phyloP scores from a whole-genome alignment of 1,284 basidiomycete genomes.

The Porphyrellus sp. region DNA sequence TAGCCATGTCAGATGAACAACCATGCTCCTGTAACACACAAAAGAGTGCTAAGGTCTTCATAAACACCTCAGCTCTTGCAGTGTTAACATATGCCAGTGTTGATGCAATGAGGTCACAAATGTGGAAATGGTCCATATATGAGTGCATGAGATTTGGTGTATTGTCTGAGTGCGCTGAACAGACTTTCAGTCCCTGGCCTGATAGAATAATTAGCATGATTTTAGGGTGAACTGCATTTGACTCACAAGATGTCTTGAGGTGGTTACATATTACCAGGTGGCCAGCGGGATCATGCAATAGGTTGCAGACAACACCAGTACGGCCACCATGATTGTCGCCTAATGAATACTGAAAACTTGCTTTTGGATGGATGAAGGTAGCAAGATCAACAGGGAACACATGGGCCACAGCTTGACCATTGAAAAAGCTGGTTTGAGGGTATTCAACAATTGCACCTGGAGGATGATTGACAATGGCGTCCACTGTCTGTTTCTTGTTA shows the following conservation, averaged over 20 bases:
- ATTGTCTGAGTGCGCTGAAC: neutral
- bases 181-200: constrained; percentile 7
- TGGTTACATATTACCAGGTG: neutral
- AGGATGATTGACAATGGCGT: neutral
- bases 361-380: neutral
- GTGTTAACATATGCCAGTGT: neutral
- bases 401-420: neutral
- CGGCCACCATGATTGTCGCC: neutral
- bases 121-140: neutral
- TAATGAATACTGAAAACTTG: neutral
- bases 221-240: neutral
- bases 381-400: neutral
- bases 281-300: neutral
- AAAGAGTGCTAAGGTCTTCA: constrained; percentile 9
- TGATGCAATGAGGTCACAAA: neutral
- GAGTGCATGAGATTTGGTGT: neutral
- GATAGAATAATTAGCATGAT: neutral
- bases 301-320: neutral
- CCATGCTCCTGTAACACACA: constrained; percentile 1
- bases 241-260: neutral
- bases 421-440: neutral
- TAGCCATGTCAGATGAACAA: neutral
- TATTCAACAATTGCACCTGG: neutral
- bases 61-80: constrained; percentile 2
- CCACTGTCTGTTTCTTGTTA: neutral